Evolutionary conservation across 495 filamentous ascomycete species (phyloP).

Genomic region (Penicillium pancosmium): DNA sequence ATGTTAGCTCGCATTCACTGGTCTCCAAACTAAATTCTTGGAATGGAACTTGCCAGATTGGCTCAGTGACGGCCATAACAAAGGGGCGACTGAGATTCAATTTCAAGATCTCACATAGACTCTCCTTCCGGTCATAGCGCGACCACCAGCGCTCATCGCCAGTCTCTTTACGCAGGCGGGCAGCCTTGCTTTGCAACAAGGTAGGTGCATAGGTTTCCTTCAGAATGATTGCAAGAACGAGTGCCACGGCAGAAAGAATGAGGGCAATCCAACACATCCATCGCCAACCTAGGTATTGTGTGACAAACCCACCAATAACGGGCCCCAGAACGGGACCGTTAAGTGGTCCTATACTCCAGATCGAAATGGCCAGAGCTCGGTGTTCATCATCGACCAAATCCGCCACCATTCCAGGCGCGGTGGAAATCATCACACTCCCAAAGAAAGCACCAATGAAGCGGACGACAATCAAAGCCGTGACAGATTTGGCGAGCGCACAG

Average conservation of each 20-base stretch:
- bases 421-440: constrained; percentile 77
- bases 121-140: constrained; percentile 69
- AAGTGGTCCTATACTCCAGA: constrained; percentile 78
- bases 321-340: constrained; percentile 67
- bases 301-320: constrained; percentile 74
- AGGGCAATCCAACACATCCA: constrained; percentile 84
- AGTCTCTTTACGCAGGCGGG: constrained; percentile 68
- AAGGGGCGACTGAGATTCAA: constrained; percentile 77
- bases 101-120: constrained; percentile 59
- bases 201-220: constrained; percentile 80
- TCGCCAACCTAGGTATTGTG: constrained; percentile 75
- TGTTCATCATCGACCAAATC: constrained; percentile 74
- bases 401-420: constrained; percentile 79
- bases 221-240: constrained; percentile 53
- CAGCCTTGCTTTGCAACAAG: constrained; percentile 70
- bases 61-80: constrained; percentile 76
- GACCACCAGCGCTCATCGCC: constrained; percentile 76
- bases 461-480: constrained; percentile 65
- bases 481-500: constrained; percentile 65
- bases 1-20: background rate
- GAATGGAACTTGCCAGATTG: constrained; percentile 63
- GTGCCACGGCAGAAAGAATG: constrained; percentile 63
- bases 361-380: constrained; percentile 70
- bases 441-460: constrained; percentile 78
- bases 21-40: too few relatives aligned